Evolutionary conservation across 305 asterid genomes (phyloP).

Genomic region (Fraxinus ornus): DNA sequence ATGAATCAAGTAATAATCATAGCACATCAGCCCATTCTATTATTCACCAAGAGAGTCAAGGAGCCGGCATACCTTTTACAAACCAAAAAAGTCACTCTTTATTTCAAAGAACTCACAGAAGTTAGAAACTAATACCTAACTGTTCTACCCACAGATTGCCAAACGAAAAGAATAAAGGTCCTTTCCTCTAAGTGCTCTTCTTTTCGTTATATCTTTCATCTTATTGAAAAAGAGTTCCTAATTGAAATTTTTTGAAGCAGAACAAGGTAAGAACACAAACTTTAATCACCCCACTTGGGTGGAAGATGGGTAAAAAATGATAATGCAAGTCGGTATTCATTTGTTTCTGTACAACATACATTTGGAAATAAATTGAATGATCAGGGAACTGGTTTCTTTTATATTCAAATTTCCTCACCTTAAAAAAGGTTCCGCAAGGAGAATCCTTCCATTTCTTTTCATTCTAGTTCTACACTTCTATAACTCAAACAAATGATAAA

Average conservation of each 20-base stretch:
- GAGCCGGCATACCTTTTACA: not conserved
- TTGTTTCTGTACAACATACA: not conserved
- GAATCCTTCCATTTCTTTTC: not conserved
- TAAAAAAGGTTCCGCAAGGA: not conserved
- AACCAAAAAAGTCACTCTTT: not conserved
- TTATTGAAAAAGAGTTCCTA: not conserved
- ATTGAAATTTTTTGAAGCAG: not conserved
- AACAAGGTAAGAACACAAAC: not conserved
- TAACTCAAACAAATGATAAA: not conserved
- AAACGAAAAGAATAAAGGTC: not conserved
- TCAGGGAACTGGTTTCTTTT: not conserved
- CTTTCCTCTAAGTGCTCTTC: not conserved
- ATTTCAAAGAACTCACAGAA: not conserved
- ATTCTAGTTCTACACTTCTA: conserved; percentile 2
- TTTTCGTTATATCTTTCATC: not conserved
- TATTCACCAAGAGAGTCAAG: not conserved
- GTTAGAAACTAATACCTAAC: not conserved
- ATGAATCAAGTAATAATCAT: not conserved
- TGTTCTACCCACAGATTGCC: not conserved
- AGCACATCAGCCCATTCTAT: not conserved
- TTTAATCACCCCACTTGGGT: not conserved
- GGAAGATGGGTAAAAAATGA: not conserved
- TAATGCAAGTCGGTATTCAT: not conserved
- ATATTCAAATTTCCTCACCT: not conserved
- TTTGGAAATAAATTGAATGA: not conserved